A percentile compares a stretch with the other conserved stretches of the same genome.
phyloP scores from a whole-genome alignment of 116 monocot species.

The Posidonia oceanica region DNA sequence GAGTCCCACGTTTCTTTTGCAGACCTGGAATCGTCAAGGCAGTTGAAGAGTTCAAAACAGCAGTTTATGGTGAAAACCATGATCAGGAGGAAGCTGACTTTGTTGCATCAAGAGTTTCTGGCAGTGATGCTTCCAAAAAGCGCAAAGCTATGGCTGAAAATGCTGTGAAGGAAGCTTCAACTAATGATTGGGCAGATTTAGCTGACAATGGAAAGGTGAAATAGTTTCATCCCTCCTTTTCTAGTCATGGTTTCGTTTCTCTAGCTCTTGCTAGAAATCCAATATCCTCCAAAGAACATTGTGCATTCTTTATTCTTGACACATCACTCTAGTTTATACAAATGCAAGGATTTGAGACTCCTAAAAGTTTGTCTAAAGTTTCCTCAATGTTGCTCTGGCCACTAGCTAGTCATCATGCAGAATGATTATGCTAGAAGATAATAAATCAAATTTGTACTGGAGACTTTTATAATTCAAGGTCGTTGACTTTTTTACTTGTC shows the following conservation, averaged over 20 bases:
- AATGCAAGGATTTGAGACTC: too few relatives aligned
- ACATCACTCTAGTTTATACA: too few relatives aligned
- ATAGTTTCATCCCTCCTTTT: neutral
- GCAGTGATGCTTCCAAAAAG: constrained; percentile 46
- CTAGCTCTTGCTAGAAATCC: neutral
- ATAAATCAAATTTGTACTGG: too few relatives aligned
- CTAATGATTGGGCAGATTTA: constrained; percentile 70
- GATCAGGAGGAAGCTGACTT: constrained; percentile 56
- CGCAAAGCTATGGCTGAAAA: constrained; percentile 62
- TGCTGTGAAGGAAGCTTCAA: constrained; percentile 32
- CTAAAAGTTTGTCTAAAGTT: too few relatives aligned
- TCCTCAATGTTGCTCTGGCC: too few relatives aligned
- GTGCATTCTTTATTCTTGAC: too few relatives aligned
- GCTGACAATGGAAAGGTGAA: constrained; percentile 81
- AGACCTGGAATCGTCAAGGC: constrained; percentile 61
- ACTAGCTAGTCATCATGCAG: too few relatives aligned
- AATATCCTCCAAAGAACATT: neutral
- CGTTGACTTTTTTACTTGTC: too few relatives aligned
- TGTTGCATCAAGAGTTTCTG: constrained; percentile 18
- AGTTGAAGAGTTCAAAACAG: constrained; percentile 61
- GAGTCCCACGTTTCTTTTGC: neutral
- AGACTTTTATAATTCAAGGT: too few relatives aligned
- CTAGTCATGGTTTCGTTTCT: too few relatives aligned
- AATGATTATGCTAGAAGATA: too few relatives aligned
- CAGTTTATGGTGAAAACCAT: constrained; percentile 85